phyloP scores from a whole-genome alignment of 495 filamentous ascomycete species.

The Terfezia claveryi region DNA sequence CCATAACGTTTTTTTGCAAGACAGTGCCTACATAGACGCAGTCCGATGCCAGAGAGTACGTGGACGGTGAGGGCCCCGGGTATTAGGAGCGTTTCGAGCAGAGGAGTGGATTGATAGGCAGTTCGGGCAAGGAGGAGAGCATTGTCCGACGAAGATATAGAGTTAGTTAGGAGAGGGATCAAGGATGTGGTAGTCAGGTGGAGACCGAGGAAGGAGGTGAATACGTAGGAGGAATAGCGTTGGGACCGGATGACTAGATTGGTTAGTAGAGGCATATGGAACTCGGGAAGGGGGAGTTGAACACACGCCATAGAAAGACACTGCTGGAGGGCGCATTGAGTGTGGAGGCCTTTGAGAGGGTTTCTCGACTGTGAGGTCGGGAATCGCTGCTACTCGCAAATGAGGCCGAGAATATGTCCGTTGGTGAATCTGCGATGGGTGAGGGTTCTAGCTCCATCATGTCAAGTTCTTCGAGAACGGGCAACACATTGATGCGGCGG shows the following conservation, averaged over 20 bases:
- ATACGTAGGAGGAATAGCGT: constrained; percentile 70
- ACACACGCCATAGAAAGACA: no score
- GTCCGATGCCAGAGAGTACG: constrained; percentile 42
- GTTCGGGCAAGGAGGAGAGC: constrained; percentile 45
- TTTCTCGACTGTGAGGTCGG: no score
- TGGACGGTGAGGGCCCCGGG: constrained; percentile 35
- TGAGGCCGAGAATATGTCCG: no score
- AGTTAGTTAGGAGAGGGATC: constrained; percentile 31
- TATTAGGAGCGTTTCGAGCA: constrained; percentile 40
- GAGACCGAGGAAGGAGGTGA: constrained; percentile 51
- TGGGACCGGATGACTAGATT: constrained; percentile 52
- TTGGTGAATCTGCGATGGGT: no score
- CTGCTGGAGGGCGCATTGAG: no score
- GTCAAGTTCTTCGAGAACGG: neutral
- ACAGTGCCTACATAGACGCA: constrained; percentile 50
- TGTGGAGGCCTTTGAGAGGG: no score
- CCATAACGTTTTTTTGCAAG: constrained; percentile 50
- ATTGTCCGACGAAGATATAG: constrained; percentile 26
- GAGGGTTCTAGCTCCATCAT: neutral
- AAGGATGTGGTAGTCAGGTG: constrained; percentile 66
- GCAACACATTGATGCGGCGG: no score
- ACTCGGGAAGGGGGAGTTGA: no score
- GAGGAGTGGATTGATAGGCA: constrained; percentile 56
- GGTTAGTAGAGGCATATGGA: no score
- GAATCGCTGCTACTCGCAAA: no score